A percentile compares a stretch with the other conserved stretches of the same genome.
phyloP scores from a whole-genome alignment of 2,329 filamentous ascomycete genomes.

The Fragosphaeria purpurea region DNA sequence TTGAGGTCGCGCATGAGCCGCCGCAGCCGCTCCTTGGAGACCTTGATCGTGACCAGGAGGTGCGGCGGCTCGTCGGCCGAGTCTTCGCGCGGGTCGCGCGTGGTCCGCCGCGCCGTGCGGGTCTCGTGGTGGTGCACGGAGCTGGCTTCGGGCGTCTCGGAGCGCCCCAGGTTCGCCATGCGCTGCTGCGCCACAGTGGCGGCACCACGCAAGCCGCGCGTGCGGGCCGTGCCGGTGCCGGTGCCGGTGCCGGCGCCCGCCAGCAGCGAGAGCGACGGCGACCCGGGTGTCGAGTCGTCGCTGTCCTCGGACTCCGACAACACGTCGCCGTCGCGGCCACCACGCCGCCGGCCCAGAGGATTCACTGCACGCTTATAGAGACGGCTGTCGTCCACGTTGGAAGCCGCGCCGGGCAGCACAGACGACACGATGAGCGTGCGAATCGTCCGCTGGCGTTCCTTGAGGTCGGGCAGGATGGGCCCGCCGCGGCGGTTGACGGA shows the following conservation, averaged over 20 bases:
- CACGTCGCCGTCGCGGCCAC: constrained; percentile 51
- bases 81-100: constrained; percentile 56
- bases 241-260: constrained; percentile 34
- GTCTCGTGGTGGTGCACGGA: constrained; percentile 62
- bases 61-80: constrained; percentile 6
- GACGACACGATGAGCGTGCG: constrained; percentile 87
- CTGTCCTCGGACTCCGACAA: constrained; percentile 83
- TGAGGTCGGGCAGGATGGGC: constrained; percentile 87
- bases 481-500: constrained; percentile 90
- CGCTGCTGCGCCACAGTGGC: constrained; percentile 78
- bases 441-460: constrained; percentile 87
- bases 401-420: constrained; percentile 78
- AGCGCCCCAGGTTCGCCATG: constrained; percentile 72
- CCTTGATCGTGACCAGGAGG: constrained; percentile 64
- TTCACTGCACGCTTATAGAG: constrained; percentile 71
- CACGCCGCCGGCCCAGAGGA: constrained; percentile 43
- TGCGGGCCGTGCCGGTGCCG: constrained; percentile 54
- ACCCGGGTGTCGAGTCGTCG: constrained; percentile 77
- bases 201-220: constrained; percentile 79
- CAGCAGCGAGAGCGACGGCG: constrained; percentile 66
- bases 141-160: constrained; percentile 72
- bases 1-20: constrained; percentile 44
- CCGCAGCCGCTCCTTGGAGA: constrained; percentile 61
- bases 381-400: constrained; percentile 71
- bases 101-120: constrained; percentile 51